Evolutionary conservation across 1,284 basidiomycete species (phyloP).

Genomic region (Hypsizygus ulmarius): DNA sequence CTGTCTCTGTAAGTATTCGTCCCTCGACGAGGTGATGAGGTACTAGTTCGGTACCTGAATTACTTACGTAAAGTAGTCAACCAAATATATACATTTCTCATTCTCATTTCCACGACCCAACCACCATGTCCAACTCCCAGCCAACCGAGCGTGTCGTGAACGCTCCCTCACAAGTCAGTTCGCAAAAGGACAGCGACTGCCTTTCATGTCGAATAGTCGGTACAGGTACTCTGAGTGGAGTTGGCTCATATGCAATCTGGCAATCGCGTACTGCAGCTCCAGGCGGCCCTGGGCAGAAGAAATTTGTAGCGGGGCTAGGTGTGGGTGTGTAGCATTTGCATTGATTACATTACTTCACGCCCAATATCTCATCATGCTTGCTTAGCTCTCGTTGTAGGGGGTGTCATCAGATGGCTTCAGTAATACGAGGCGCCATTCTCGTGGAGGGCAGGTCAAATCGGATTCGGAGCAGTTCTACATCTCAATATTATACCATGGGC

Average conservation of each 20-base stretch:
- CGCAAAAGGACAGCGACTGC: constrained; percentile 37
- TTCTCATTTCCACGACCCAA: not conserved
- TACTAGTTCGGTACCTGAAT: no score
- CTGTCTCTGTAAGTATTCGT: no score
- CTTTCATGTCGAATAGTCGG: constrained; percentile 51
- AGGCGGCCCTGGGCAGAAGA: constrained; percentile 45
- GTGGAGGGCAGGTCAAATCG: no score
- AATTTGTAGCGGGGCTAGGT: constrained; percentile 46
- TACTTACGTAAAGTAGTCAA: no score
- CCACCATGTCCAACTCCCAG: constrained; percentile 7
- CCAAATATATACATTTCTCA: not conserved
- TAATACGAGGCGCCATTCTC: constrained; percentile 11
- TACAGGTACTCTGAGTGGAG: constrained; percentile 43
- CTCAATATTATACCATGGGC: no score
- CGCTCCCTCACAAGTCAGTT: not conserved
- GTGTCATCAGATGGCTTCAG: constrained; percentile 39
- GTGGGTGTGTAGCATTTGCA: constrained; percentile 36
- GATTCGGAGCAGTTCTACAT: not conserved
- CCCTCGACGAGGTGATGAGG: no score
- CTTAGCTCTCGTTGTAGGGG: constrained; percentile 35
- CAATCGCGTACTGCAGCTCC: constrained; percentile 46
- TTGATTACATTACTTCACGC: not conserved
- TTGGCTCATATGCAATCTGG: constrained; percentile 50
- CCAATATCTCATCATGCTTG: not conserved
- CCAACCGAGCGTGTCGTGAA: not conserved